Percentiles rank a stretch among this genome's conserved stretches.
These are phyloP conservation scores for Hortaea werneckii DNA, from an alignment of 2,329 filamentous ascomycete genomes.

Conservation along the genomic window DNA sequence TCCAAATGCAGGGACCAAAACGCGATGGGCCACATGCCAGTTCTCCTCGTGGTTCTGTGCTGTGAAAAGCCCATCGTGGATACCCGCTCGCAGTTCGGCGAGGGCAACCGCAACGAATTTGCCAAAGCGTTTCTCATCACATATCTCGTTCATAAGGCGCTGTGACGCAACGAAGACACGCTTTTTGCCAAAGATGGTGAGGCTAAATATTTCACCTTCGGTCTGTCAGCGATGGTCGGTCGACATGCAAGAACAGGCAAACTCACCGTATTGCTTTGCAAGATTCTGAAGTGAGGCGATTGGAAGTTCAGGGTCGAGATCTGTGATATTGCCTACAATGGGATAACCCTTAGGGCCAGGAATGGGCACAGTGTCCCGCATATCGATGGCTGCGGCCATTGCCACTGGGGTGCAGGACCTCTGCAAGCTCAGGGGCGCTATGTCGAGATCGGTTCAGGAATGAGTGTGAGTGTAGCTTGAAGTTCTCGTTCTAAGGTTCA, in stretches of 20 bases:
- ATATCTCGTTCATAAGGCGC: constrained; percentile 3
- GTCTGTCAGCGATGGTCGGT: neutral
- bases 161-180: constrained; percentile 2
- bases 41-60: constrained; percentile 28
- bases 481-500: no score
- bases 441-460: no score
- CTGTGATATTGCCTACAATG: constrained; percentile 54
- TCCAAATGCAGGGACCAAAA: constrained; percentile 39
- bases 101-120: constrained; percentile 4
- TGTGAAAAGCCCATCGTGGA: constrained; percentile 5
- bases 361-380: constrained; percentile 32
- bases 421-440: no score
- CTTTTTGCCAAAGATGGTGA: constrained; percentile 21
- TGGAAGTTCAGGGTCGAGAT: constrained; percentile 52
- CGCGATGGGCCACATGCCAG: constrained; percentile 32
- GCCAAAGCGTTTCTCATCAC: constrained; percentile 9
- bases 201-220: constrained; percentile 7
- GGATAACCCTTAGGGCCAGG: constrained; percentile 55
- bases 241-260: neutral
- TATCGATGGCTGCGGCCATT: constrained; percentile 12
- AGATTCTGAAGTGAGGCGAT: constrained; percentile 46
- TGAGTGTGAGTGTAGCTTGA: no score
- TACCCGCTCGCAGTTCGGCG: constrained; percentile 3
- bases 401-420: no score
- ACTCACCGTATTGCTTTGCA: constrained; percentile 11